phyloP scores from a whole-genome alignment of 2,329 filamentous ascomycete species.

The Leptosphaerulina australis region DNA sequence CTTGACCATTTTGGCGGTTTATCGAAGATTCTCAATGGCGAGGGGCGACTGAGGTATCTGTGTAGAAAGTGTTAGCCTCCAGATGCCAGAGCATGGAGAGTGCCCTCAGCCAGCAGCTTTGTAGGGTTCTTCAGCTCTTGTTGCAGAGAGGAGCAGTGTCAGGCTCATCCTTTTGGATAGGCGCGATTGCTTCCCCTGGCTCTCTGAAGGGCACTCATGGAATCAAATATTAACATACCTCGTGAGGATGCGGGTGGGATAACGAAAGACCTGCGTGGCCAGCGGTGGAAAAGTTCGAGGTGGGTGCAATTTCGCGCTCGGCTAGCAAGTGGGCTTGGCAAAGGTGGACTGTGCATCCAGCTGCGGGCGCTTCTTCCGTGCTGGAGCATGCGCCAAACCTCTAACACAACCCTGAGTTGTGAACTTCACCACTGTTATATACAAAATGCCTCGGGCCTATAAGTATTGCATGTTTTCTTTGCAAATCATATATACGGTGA shows the following conservation, averaged over 20 bases:
- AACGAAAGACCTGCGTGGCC: conserved; percentile 25
- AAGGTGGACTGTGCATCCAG: conserved; percentile 5
- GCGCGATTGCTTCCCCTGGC: conserved; percentile 56
- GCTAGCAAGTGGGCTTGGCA: conserved; percentile 24
- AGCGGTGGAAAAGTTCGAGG: conserved; percentile 34
- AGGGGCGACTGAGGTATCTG: conserved; percentile 67
- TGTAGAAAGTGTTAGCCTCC: conserved; percentile 60
- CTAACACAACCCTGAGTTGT: conserved; percentile 7
- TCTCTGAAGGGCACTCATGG: conserved; percentile 58
- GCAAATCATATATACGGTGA: not conserved
- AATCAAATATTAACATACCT: conserved; percentile 44
- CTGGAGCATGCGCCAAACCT: conserved; percentile 13
- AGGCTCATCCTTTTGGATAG: conserved; percentile 36
- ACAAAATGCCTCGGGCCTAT: not conserved
- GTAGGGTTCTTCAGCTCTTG: conserved; percentile 72
- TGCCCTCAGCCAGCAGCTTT: conserved; percentile 61
- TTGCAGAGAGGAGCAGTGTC: conserved; percentile 56
- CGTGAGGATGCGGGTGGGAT: conserved; percentile 37
- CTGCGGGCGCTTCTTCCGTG: not conserved
- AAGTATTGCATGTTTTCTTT: not conserved
- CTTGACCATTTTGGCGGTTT: conserved; percentile 92
- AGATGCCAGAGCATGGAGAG: conserved; percentile 71
- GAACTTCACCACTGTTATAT: conserved; percentile 1
- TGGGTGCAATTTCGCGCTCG: conserved; percentile 28
- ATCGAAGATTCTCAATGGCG: conserved; percentile 79